phyloP scores from a whole-genome alignment of 2,329 filamentous ascomycete species.

The Fusarium marasasianum region DNA sequence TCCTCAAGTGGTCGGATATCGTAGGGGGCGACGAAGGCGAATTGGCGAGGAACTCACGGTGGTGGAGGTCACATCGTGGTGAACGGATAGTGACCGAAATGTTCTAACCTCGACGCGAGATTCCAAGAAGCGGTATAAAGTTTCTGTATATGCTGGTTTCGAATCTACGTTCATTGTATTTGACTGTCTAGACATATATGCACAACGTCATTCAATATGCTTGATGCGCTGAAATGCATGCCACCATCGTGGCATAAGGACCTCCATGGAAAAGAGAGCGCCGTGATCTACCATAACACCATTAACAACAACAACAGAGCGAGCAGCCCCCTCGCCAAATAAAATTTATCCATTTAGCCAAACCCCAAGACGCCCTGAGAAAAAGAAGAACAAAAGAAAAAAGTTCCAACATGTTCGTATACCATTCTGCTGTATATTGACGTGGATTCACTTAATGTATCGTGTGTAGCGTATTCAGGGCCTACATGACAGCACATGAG shows the following conservation, averaged over 20 bases:
- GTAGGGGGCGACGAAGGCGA: slow-evolving; percentile 44
- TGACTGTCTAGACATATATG: slow-evolving; percentile 31
- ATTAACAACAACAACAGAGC: background rate
- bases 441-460: background rate
- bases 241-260: background rate
- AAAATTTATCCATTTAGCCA: slow-evolving; percentile 22
- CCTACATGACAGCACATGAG: slow-evolving; percentile 73
- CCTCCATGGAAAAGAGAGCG: slow-evolving; percentile 6
- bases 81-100: slow-evolving; percentile 36
- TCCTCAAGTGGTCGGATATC: slow-evolving; percentile 43
- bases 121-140: background rate
- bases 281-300: slow-evolving; percentile 39
- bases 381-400: background rate
- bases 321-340: slow-evolving; percentile 1
- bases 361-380: background rate
- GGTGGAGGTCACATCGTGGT: slow-evolving; percentile 44
- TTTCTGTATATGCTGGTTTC: slow-evolving; percentile 5
- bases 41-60: slow-evolving; percentile 42
- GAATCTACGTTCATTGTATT: slow-evolving; percentile 15
- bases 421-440: background rate
- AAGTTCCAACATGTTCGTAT: background rate
- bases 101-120: background rate
- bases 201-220: slow-evolving; percentile 8
- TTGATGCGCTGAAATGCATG: slow-evolving; percentile 10
- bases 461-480: background rate